Percentiles rank a stretch among this genome's conserved stretches.
Conservation (phyloP, 1,284 basidiomycete species). For the Fomitopsis pinicola region DNA sequence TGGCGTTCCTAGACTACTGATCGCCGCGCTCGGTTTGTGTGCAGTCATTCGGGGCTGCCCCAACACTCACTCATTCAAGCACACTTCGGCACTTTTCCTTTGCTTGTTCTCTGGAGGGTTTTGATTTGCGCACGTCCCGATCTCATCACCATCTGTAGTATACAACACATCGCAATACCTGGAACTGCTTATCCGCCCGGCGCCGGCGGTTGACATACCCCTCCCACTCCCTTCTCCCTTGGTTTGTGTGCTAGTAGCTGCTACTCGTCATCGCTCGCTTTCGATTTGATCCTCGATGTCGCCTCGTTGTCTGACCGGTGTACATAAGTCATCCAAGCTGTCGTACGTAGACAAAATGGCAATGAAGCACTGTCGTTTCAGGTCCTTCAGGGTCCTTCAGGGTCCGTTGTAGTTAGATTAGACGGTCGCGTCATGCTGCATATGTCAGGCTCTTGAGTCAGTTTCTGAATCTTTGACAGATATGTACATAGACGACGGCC, state of each 20-base stretch:
- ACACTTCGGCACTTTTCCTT: background rate
- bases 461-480: too few relatives aligned
- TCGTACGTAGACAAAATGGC: too few relatives aligned
- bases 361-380: too few relatives aligned
- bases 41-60: background rate
- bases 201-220: background rate
- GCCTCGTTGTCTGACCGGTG: too few relatives aligned
- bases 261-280: background rate
- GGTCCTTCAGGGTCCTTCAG: too few relatives aligned
- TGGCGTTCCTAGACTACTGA: conserved; percentile 52
- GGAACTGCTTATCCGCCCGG: background rate
- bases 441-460: too few relatives aligned
- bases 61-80: background rate
- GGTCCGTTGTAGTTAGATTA: too few relatives aligned
- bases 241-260: background rate
- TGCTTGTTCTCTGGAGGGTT: background rate
- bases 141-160: background rate
- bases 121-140: background rate
- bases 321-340: too few relatives aligned
- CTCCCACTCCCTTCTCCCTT: background rate
- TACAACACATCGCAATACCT: background rate
- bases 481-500: too few relatives aligned
- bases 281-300: background rate
- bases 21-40: background rate
- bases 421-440: too few relatives aligned